Evolutionary conservation across 805 yeast genomes (phyloP).

Genomic region (Pichia occidentalis): DNA sequence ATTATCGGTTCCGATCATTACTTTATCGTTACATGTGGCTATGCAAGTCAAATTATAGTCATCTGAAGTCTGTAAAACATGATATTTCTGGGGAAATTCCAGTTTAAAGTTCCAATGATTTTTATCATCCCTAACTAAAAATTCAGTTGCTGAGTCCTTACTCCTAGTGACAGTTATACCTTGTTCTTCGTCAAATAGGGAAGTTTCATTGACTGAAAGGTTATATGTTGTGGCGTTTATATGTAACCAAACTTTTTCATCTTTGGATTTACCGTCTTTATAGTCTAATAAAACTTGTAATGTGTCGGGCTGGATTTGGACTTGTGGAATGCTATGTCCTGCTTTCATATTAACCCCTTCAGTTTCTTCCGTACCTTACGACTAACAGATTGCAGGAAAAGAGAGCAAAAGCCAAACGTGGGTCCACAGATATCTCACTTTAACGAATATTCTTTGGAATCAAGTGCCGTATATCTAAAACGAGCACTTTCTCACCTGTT

Average conservation of each 20-base stretch:
- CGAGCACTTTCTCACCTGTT: too few relatives aligned
- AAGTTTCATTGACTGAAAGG: not conserved
- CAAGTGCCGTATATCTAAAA: too few relatives aligned
- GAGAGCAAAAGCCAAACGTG: too few relatives aligned
- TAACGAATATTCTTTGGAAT: too few relatives aligned
- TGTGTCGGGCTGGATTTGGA: constrained; percentile 7
- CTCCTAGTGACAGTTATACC: not conserved
- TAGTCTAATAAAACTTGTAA: constrained; percentile 1
- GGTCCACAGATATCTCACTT: too few relatives aligned
- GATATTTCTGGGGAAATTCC: not conserved
- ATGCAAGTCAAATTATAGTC: constrained; percentile 3
- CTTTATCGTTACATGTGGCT: not conserved
- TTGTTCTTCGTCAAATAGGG: not conserved
- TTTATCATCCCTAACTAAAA: too few relatives aligned
- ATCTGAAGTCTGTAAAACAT: constrained; percentile 22
- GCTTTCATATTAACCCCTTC: too few relatives aligned
- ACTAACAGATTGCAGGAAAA: too few relatives aligned
- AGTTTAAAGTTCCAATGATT: not conserved
- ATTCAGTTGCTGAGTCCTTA: too few relatives aligned
- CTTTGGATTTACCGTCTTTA: not conserved
- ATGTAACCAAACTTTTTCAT: constrained; percentile 7
- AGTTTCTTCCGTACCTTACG: too few relatives aligned
- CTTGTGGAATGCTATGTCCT: too few relatives aligned
- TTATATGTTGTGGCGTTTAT: not conserved
- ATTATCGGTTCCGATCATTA: constrained; percentile 5